Evolutionary conservation across 2,329 filamentous ascomycete species (phyloP).

Genomic region (Clarireedia paspali): DNA sequence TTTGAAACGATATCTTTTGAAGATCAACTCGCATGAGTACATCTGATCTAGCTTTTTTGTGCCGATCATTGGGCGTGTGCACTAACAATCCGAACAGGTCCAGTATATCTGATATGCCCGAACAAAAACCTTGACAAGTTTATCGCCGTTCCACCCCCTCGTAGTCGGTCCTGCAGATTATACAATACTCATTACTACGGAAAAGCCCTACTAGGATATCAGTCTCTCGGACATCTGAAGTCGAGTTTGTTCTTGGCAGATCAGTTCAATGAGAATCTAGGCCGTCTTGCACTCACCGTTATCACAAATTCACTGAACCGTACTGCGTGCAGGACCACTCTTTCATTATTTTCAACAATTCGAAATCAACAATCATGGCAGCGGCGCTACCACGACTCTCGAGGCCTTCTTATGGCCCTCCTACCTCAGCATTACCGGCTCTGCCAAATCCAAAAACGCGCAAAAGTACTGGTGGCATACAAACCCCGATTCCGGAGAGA

Average conservation of each 20-base stretch:
- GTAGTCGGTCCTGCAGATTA: neutral
- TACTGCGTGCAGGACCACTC: neutral
- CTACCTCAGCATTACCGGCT: constrained; percentile 64
- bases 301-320: neutral
- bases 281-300: constrained; percentile 10
- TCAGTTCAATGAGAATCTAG: constrained; percentile 3
- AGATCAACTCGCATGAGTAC: neutral
- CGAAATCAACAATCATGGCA: constrained; percentile 19
- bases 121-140: too few species aligned
- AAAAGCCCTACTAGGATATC: neutral
- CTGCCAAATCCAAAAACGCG: constrained; percentile 67
- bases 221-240: neutral
- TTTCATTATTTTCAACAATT: neutral
- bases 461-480: constrained; percentile 50
- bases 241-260: neutral
- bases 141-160: constrained; percentile 19
- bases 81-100: constrained; percentile 19
- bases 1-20: neutral
- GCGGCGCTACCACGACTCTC: constrained; percentile 43
- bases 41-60: constrained; percentile 7
- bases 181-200: neutral
- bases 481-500: constrained; percentile 28
- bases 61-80: constrained; percentile 10
- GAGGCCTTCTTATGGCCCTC: constrained; percentile 61
- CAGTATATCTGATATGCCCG: constrained; percentile 23